Evolutionary conservation across 495 filamentous ascomycete species (phyloP).

Genomic region (Aspergillus indologenus): DNA sequence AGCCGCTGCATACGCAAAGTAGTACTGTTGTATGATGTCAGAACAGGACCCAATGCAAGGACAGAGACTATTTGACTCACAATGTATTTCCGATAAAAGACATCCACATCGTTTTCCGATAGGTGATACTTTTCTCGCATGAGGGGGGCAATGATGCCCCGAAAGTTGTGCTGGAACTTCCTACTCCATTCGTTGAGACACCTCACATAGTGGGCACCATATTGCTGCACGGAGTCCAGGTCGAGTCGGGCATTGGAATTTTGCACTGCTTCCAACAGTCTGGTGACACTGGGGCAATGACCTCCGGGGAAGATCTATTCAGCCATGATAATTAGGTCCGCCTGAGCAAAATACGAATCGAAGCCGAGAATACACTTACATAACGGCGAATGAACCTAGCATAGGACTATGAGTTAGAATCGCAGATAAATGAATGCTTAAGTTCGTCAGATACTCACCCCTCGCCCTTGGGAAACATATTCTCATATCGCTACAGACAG

Average conservation of each 20-base stretch:
- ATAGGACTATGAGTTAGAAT: background rate
- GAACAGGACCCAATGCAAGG: too few relatives aligned
- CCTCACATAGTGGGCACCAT: background rate
- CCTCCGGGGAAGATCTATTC: background rate
- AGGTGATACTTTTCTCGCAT: background rate
- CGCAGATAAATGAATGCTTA: background rate
- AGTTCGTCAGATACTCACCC: background rate
- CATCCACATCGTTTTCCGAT: background rate
- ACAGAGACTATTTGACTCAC: background rate
- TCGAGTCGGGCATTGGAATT: background rate
- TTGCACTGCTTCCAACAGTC: background rate
- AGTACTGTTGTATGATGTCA: background rate
- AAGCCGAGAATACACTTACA: background rate
- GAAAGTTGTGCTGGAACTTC: background rate
- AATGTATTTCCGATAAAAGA: background rate
- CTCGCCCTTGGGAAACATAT: background rate
- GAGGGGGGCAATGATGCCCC: background rate
- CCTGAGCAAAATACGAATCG: too few relatives aligned
- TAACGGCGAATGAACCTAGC: background rate
- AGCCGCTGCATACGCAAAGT: background rate
- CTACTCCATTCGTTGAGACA: background rate
- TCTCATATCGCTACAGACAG: background rate
- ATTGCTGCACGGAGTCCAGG: background rate
- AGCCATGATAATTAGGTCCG: slow-evolving; percentile 51
- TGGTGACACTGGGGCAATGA: background rate